Base-by-base conservation (phyloP, 129 eudicot species). In the carrot (Daucus carota) region DNA sequence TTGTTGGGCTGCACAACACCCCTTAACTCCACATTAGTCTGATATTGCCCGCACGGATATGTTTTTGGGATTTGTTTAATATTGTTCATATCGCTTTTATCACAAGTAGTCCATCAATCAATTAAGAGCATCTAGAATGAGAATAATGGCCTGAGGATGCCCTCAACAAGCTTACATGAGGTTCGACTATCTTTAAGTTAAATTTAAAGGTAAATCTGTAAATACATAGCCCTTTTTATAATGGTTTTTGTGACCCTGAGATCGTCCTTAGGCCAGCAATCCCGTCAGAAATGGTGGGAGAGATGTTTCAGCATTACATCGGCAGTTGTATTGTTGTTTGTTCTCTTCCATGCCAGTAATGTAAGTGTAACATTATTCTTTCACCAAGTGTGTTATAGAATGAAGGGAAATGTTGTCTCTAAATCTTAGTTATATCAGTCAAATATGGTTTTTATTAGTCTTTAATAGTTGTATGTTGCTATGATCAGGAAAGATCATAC, bases 381-480 rank as follows among this genome's bases (percentile, higher is more conserved):
- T 15, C 10, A 9, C 12, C 0, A 57, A 41, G 8, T 70, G 28
- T 68, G 34, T 38, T 14, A 70, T 40, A 38, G 74, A 41, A 70
- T n/a, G 22, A 41, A 41, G 50, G 66, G 70, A 69, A 40, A 54
- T 74, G 3, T 22, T 40, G 10, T 36, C 43, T 26, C 74, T 70
- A 18, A 29, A 40, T 41, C 74, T 36, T 18, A 22, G 32, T 38
- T 28, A 38, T 44, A 70, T 70, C 29, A 8, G 2, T 41, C 31
- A n/a, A 70, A 70, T 9, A 70, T 12, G 18, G 10, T 1, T n/a
- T 38, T 26, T 26, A 11, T 41, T 9, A 10, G 9, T 17, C 5
- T 42, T 72, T 40, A 33, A 41, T 41, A 70, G 72, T 71, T 42
- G n/a, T 71, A 31, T 43, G 75, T 71, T 43, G 40, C n/a, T 72